phyloP scores from a whole-genome alignment of 331 rosid genomes.

The Rhamnella rubrinervis region DNA sequence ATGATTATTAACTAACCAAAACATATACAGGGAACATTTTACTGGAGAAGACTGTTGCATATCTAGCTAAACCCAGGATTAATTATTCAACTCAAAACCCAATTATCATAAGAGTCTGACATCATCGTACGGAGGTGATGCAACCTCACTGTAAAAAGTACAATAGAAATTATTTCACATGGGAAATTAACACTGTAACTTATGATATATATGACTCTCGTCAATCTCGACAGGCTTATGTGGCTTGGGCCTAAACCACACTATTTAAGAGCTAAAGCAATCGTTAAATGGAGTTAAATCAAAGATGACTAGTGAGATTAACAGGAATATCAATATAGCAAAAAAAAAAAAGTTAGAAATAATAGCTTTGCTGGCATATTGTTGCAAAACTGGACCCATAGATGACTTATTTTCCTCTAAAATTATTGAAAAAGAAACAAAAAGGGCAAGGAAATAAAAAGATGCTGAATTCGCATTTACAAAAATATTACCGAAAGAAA shows the following conservation, averaged over 20 bases:
- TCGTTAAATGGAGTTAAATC: constrained; percentile 24
- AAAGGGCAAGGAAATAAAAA: too few relatives aligned
- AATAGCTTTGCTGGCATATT: background rate
- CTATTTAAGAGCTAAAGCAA: constrained; percentile 18
- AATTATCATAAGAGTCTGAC: background rate
- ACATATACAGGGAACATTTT: too few relatives aligned
- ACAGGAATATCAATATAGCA: background rate
- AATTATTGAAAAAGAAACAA: too few relatives aligned
- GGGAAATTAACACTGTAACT: background rate
- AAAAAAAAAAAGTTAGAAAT: background rate
- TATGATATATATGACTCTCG: background rate
- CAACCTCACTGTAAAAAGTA: background rate
- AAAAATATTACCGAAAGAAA: too few relatives aligned
- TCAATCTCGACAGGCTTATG: constrained; percentile 25
- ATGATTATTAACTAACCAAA: background rate
- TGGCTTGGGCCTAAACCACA: constrained; percentile 29
- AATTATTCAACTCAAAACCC: background rate
- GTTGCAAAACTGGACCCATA: too few relatives aligned
- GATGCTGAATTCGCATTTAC: too few relatives aligned
- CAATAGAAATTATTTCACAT: background rate
- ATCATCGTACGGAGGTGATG: background rate
- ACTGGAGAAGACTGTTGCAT: too few relatives aligned
- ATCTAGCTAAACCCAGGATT: background rate
- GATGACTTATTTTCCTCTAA: too few relatives aligned
- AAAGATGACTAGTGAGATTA: background rate